Evolutionary conservation across 2,329 filamentous ascomycete genomes (phyloP).

Genomic region (Fusarium sp.): DNA sequence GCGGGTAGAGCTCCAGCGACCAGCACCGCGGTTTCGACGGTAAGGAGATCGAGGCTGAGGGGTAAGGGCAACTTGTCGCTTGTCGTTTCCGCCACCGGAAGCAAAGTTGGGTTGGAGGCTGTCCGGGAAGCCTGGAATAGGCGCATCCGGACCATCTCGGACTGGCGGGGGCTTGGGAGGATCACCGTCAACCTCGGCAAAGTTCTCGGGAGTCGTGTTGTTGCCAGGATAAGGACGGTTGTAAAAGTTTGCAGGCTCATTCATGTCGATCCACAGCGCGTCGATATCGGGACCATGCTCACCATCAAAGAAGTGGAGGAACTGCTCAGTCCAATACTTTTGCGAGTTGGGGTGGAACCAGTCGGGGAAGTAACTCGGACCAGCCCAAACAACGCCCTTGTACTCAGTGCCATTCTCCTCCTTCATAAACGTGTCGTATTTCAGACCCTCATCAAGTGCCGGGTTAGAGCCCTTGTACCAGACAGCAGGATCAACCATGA

Average conservation of each 20-base stretch:
- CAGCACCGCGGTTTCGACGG: conserved; percentile 16
- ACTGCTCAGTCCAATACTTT: conserved; percentile 79
- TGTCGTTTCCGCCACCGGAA: not conserved
- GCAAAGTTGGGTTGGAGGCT: conserved; percentile 40
- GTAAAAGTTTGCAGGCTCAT: conserved; percentile 58
- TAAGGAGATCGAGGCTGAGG: not conserved
- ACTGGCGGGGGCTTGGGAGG: conserved; percentile 75
- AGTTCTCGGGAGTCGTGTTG: conserved; percentile 49
- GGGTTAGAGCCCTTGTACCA: conserved; percentile 63
- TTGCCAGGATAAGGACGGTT: conserved; percentile 56
- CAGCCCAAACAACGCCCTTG: conserved; percentile 84
- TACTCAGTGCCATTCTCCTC: conserved; percentile 68
- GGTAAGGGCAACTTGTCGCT: not conserved
- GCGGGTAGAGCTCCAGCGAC: conserved; percentile 31
- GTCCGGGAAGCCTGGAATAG: conserved; percentile 46
- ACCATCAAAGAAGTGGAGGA: conserved; percentile 74
- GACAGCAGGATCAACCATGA: conserved; percentile 85
- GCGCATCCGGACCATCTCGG: conserved; percentile 57
- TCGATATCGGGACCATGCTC: conserved; percentile 80
- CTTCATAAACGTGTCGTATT: conserved; percentile 63
- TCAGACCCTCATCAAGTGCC: conserved; percentile 56
- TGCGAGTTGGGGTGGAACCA: conserved; percentile 79
- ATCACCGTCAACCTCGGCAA: conserved; percentile 59
- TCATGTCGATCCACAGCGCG: conserved; percentile 82
- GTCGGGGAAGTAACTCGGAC: conserved; percentile 79